Base-by-base conservation (phyloP, 2,329 filamentous ascomycete genomes). In the Fusarium sacchari region DNA sequence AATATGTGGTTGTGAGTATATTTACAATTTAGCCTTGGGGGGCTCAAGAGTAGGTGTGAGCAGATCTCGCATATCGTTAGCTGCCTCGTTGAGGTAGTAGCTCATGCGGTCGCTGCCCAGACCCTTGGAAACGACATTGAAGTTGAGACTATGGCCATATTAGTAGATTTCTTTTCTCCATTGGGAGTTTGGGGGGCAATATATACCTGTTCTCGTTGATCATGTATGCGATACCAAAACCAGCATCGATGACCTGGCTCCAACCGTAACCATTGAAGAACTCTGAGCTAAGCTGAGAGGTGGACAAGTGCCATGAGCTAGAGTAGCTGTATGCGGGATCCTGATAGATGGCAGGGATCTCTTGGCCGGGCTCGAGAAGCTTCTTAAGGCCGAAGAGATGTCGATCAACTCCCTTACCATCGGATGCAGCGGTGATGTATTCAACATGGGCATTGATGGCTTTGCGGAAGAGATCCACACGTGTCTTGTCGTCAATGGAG, bases 241-340 rank as follows among this genome's bases (percentile, higher is more conserved):
- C 96, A 69, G 93, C 94, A 80, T 98, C 95, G 62, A 98, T 93
- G 59, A 99, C 96, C 86, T 99, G 96, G 81, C 93, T 96, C 96
- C 96, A 99, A 50, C 96, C 96, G 83, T 99, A 99, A 30, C 97
- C 96, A 82, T 99, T 99, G 85, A 98, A 99, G 87, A 94, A 98
- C 86, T 99, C 97, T 39, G 92, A 95, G 84, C 93, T 96, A 81
- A 99, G 86, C 86, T 99, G 97, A 69, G 91, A 94, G 34, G 92
- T 94, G 34, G 92, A 96, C 67, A 99, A 87, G 84, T 91, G 97
- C 96, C 96, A 99, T 20, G 92, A 94, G 79, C 88, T 87, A 67
- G 92, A 95, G 87, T 98, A 99, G 8, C 84, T 81, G 82, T 89
- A 98, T 7, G 95, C 93, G 1, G 95, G 94, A 81, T 99, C 96